Conservation (phyloP, 352 stramenopile genomes). For the Phytophthora palmivora region DNA sequence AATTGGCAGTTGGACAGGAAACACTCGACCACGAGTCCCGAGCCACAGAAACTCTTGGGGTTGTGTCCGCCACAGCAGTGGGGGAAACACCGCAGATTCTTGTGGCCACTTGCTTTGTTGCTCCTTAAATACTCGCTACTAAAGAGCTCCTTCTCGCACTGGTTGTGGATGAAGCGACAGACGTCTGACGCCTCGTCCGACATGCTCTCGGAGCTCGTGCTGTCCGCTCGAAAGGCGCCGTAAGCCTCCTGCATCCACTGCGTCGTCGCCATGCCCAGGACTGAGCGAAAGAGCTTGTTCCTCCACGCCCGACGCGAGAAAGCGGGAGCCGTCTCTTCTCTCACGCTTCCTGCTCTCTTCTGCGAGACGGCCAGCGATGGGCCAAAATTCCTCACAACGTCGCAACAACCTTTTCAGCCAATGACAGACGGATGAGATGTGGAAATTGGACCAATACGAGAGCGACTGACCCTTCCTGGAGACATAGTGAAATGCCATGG, state of each 20-base stretch:
- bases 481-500: conserved; percentile 22
- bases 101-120: conserved; percentile 88
- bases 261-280: conserved; percentile 23
- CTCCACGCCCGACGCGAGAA: conserved; percentile 6
- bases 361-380: conserved; percentile 15
- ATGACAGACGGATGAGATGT: neutral
- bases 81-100: conserved; percentile 86
- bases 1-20: conserved; percentile 61
- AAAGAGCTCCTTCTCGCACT: conserved; percentile 82
- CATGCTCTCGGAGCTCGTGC: conserved; percentile 22
- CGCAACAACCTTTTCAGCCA: conserved; percentile 21
- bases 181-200: conserved; percentile 10
- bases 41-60: conserved; percentile 87
- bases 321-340: conserved; percentile 28
- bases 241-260: conserved; percentile 32
- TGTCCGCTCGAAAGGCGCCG: conserved; percentile 9
- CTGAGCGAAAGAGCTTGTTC: too few relatives aligned
- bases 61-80: conserved; percentile 87
- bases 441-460: conserved; percentile 18
- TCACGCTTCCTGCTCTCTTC: conserved; percentile 36
- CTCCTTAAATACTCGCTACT: conserved; percentile 80
- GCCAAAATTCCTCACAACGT: conserved; percentile 20
- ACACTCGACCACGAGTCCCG: conserved; percentile 79
- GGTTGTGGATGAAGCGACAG: conserved; percentile 68
- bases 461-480: neutral